Evolutionary conservation across 345 rosid genomes (phyloP).

Genomic region (Melaleuca quinquenervia): DNA sequence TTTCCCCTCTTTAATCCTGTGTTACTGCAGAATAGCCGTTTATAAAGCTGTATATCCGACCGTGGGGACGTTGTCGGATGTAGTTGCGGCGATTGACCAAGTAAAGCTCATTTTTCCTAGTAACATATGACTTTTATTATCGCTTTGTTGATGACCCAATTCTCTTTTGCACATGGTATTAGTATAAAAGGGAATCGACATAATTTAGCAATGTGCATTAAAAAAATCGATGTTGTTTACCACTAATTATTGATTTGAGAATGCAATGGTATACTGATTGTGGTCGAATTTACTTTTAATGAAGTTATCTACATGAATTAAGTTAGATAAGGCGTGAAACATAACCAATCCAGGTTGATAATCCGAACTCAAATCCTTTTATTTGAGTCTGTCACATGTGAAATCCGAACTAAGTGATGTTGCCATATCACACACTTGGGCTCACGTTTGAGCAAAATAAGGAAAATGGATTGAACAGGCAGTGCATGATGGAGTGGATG

Average conservation of each 20-base stretch:
- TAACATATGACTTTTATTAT: not conserved
- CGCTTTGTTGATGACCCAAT: not conserved
- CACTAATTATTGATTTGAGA: not conserved
- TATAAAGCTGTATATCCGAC: slow-evolving; percentile 82
- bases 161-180: not conserved
- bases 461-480: slow-evolving; percentile 31
- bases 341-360: not conserved
- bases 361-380: too few relatives aligned
- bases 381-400: too few relatives aligned
- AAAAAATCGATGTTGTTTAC: not conserved
- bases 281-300: not conserved
- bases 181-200: not conserved
- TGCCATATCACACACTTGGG: not conserved
- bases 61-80: slow-evolving; percentile 63
- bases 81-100: slow-evolving; percentile 84
- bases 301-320: not conserved
- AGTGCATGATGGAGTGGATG: slow-evolving; percentile 57
- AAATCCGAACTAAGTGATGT: too few relatives aligned
- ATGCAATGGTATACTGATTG: not conserved
- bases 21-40: slow-evolving; percentile 51
- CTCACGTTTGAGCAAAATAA: not conserved
- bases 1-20: not conserved
- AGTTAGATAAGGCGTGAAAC: too few relatives aligned
- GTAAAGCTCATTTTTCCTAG: slow-evolving; percentile 12
- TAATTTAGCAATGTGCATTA: not conserved